Conservation (phyloP, 371 early-diverging fungal genomes). For the Modicella reniformis region DNA sequence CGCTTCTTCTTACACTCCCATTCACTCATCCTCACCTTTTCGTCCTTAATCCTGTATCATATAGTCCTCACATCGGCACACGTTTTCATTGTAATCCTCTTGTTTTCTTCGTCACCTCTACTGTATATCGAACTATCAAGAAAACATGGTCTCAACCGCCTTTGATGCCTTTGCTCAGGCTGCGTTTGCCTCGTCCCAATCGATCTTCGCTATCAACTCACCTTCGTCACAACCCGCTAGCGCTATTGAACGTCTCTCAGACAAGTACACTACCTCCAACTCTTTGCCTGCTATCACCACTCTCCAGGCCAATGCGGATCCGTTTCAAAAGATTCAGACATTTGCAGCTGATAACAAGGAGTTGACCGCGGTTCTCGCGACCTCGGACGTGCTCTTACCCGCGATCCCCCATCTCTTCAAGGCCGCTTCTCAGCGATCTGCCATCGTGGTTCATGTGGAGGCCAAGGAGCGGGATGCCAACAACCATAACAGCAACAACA, state of each 20-base stretch:
- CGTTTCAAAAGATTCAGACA: conserved; percentile 50
- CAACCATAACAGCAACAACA: conserved; percentile 15
- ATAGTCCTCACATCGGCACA: conserved; percentile 6
- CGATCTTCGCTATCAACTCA: conserved; percentile 48
- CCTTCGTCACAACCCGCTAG: conserved; percentile 47
- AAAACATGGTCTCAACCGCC: conserved; percentile 35
- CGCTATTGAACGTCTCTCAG: conserved; percentile 44
- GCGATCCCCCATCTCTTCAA: conserved; percentile 77
- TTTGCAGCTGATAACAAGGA: conserved; percentile 32
- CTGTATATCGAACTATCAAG: conserved; percentile 21
- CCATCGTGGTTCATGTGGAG: conserved; percentile 68
- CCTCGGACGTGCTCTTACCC: conserved; percentile 64
- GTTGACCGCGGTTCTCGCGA: conserved; percentile 61
- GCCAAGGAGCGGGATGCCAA: conserved; percentile 46
- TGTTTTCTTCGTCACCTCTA: conserved; percentile 4
- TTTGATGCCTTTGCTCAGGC: conserved; percentile 52
- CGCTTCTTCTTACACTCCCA: not conserved
- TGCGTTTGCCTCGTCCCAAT: conserved; percentile 48
- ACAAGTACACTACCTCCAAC: conserved; percentile 47
- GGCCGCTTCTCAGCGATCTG: conserved; percentile 59
- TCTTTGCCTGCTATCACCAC: conserved; percentile 30
- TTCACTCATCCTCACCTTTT: conserved; percentile 5
- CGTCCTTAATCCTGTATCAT: conserved; percentile 30
- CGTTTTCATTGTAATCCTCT: conserved; percentile 8
- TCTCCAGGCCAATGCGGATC: conserved; percentile 51